A percentile compares a stretch with the other conserved stretches of the same genome.
phyloP scores from a whole-genome alignment of 345 rosid species.

The Eucalyptus cloeziana region DNA sequence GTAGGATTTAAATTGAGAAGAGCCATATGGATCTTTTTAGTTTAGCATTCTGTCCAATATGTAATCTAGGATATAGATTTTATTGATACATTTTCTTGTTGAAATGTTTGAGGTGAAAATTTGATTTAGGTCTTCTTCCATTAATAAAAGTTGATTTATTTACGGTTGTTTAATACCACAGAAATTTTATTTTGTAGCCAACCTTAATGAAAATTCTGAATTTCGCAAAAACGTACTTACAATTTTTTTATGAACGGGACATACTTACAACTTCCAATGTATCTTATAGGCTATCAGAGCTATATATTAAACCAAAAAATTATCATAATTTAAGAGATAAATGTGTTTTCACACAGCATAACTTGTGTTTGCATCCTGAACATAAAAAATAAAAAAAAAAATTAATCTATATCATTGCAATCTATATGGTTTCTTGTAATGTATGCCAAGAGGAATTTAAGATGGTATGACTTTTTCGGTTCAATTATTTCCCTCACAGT shows the following conservation, averaged over 20 bases:
- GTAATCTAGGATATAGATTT: neutral
- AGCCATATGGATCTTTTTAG: neutral
- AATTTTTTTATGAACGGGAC: neutral
- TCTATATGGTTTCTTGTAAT: neutral
- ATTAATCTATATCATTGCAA: neutral
- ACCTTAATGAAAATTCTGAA: neutral
- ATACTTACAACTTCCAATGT: neutral
- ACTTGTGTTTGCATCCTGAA: neutral
- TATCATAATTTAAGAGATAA: neutral
- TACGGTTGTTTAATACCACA: neutral
- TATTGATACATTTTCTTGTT: neutral
- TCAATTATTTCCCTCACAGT: neutral
- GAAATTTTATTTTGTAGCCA: neutral
- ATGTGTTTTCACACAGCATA: neutral
- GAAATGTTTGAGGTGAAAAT: neutral
- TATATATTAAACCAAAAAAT: neutral
- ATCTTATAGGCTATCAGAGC: neutral
- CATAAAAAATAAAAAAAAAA: neutral
- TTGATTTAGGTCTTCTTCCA: neutral
- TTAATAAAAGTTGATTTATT: neutral
- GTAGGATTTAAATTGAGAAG: neutral
- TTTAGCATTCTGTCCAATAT: neutral
- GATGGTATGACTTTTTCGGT: neutral
- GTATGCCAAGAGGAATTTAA: neutral
- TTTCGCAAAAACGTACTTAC: neutral